Evolutionary conservation across 169 alveolate genomes (phyloP).

Genomic region (Pseudocohnilembus persalinus): DNA sequence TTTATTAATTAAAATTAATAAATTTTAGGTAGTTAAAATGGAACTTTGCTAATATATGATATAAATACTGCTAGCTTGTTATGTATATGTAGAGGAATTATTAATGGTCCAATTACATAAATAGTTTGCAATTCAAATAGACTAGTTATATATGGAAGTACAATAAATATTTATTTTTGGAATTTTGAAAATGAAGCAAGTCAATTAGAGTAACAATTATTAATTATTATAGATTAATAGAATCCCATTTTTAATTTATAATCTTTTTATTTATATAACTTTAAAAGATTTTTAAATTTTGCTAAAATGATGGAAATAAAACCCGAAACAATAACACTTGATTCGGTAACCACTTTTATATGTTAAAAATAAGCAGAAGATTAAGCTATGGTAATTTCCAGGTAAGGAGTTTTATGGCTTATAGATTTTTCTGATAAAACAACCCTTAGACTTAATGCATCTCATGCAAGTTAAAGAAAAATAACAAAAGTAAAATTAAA

Average conservation of each 20-base stretch:
- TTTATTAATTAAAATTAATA: too few species aligned
- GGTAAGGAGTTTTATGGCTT: conserved; percentile 6
- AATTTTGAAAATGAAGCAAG: background rate
- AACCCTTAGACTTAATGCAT: background rate
- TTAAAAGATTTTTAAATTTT: background rate
- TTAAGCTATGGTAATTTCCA: background rate
- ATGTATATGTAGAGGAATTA: conserved; percentile 17
- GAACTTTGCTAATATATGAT: conserved; percentile 11
- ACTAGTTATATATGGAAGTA: conserved; percentile 1
- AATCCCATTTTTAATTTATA: background rate
- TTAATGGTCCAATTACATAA: conserved; percentile 6
- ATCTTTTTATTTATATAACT: too few species aligned
- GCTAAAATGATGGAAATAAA: background rate
- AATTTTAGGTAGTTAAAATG: background rate
- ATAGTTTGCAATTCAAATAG: background rate
- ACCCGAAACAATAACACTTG: background rate
- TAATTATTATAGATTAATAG: too few species aligned
- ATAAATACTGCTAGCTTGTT: background rate
- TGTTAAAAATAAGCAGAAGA: background rate
- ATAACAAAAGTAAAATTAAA: background rate
- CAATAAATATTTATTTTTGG: background rate
- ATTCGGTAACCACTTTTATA: background rate
- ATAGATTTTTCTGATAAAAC: conserved; percentile 17
- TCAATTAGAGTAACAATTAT: background rate
- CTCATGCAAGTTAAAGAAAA: conserved; percentile 11